Conservation (phyloP, 129 eudicot species). For the Tagetes patula region DNA sequence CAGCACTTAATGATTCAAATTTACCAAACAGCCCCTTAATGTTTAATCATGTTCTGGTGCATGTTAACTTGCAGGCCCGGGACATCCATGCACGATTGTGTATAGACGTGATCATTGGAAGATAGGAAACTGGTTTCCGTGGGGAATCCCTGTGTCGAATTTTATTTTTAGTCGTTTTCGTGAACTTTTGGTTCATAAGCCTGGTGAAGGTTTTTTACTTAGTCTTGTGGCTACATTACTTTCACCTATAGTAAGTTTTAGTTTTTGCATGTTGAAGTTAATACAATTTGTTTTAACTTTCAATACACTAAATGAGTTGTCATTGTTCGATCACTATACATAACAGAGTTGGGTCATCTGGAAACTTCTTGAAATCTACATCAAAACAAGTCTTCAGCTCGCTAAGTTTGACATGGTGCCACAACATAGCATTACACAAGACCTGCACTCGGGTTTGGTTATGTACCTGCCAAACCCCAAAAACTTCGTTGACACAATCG, state of each 20-base stretch:
- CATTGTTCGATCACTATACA: background rate
- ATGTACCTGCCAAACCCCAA: conserved; percentile 11
- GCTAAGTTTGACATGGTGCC: conserved; percentile 44
- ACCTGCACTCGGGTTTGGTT: background rate
- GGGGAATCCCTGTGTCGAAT: conserved; percentile 46
- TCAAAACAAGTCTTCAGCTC: conserved; percentile 36
- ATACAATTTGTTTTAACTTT: too few relatives aligned
- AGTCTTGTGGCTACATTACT: conserved; percentile 45
- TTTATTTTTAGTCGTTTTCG: conserved; percentile 47
- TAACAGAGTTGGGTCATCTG: conserved; percentile 53
- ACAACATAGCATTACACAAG: conserved; percentile 5
- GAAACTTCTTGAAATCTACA: conserved; percentile 42
- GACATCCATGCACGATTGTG: conserved; percentile 46
- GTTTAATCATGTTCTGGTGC: too few relatives aligned
- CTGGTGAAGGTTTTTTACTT: conserved; percentile 44
- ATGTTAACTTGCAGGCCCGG: conserved; percentile 42
- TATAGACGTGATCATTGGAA: conserved; percentile 51
- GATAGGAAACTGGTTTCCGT: conserved; percentile 44
- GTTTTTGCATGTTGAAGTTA: background rate
- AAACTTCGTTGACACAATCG: background rate
- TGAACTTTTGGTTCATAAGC: conserved; percentile 55
- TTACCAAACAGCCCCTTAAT: too few relatives aligned
- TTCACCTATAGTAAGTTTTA: conserved; percentile 45
- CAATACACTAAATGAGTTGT: background rate
- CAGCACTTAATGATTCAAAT: too few relatives aligned